Evolutionary conservation across 2,329 filamentous ascomycete species (phyloP), one percentile per base, ranked within the genome.

Genomic region (Nannizziopsis barbatae): DNA sequence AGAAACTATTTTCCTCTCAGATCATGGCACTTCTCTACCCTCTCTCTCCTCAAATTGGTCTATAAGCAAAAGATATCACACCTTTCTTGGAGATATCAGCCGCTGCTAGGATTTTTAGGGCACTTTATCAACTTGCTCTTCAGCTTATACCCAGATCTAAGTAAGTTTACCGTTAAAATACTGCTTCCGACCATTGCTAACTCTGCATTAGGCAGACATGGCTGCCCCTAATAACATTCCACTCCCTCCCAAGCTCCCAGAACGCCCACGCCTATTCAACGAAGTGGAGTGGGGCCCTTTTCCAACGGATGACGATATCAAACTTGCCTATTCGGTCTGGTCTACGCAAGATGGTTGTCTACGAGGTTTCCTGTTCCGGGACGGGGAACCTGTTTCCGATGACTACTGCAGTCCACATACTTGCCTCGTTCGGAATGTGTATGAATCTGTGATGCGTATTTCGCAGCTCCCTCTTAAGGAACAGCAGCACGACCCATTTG

Each of bases 241-340:
- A 30, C 41, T 17, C 11, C 50, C 51, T 12, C 55, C 56, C 17
- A 41, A 51, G 8, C 60, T 57, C 33, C 60, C 58, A 6, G 50
- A 52, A n/a, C 50, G 54, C n/a, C 58, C 62, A 32, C 40, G 58
- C 33, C n/a, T 61, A 10, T 60, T 58, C 36, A 51, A 62, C 22
- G 52, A 57, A 22, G 55, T 63, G 6, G 42, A 59, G 37, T 61
- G 62, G 54, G 58, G 52, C 11, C 56, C 55, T 11, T 53, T 54
- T 22, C 53, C 60, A 17, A 52, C 39, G n/a, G 48, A 49, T 14
- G 50, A 50, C 35, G 53, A 62, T 49, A 57, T 58, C 43, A 52
- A 50, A 18, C 45, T 58, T 32, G 63, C 63, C 3, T 60, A 57
- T 44, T 52, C 47, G 18, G 45, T 62, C 7, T 65, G 63, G 63